These are phyloP conservation scores for Saccharomycopsis synnaedendra DNA, from an alignment of 805 yeast genomes.

Conservation along the genomic window DNA sequence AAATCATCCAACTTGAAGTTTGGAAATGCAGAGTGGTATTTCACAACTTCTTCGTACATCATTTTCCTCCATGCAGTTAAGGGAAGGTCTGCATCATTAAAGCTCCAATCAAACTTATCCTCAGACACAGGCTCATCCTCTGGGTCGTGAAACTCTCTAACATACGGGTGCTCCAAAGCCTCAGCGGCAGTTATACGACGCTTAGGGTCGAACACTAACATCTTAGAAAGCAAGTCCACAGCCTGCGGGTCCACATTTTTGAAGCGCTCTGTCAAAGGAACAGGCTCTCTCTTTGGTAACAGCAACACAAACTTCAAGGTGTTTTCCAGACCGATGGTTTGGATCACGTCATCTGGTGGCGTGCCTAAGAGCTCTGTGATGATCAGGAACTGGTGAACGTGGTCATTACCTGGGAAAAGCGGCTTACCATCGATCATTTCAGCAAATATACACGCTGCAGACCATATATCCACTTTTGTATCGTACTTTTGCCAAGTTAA, in stretches of 20 bases:
- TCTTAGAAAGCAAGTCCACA: conserved; percentile 73
- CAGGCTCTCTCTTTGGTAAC: conserved; percentile 86
- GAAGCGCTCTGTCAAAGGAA: conserved; percentile 76
- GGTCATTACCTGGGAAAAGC: conserved; percentile 95
- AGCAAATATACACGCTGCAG: conserved; percentile 93
- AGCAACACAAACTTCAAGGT: conserved; percentile 90
- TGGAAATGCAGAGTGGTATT: conserved; percentile 50
- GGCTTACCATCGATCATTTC: conserved; percentile 98
- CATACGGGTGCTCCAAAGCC: conserved; percentile 80
- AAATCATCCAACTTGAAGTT: conserved; percentile 3
- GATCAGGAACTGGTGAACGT: conserved; percentile 94
- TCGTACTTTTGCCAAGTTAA: conserved; percentile 97
- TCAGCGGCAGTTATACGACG: conserved; percentile 89
- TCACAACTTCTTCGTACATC: conserved; percentile 97
- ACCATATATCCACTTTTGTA: conserved; percentile 95
- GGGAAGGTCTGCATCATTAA: conserved; percentile 94
- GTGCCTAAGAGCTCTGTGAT: conserved; percentile 94
- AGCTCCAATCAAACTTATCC: conserved; percentile 93
- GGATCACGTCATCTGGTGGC: conserved; percentile 93
- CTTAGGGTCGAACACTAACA: conserved; percentile 92
- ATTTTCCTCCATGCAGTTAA: conserved; percentile 98
- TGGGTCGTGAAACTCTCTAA: conserved; percentile 95
- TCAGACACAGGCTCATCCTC: conserved; percentile 94
- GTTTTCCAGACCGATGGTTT: conserved; percentile 91
- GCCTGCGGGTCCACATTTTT: conserved; percentile 74